Base-by-base conservation (phyloP, 1,284 basidiomycete species). In the Pseudozyma pruni region DNA sequence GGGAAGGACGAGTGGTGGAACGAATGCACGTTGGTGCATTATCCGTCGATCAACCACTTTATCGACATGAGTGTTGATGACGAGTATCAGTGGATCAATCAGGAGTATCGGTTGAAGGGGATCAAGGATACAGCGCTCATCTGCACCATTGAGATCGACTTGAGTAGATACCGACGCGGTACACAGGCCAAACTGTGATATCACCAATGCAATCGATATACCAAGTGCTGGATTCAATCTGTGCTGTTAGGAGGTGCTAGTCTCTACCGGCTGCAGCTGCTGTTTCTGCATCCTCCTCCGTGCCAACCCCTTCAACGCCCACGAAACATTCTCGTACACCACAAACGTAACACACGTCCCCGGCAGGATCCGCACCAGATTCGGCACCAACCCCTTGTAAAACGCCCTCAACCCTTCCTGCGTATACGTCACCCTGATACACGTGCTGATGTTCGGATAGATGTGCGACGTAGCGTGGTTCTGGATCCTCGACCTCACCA, bases 281-380 rank as follows among this genome's bases (percentile, higher is more conserved):
- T 58, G 41, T 48, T 47, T 60, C 8, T 33, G 19, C 37, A 50
- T 13, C 49, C 42, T 52, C 22, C 66, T 31, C 42, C 56, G 46
- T 1, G 67, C 61, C 46, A 72, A 51, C 1, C 70, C 53, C 23
- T 51, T 59, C 38, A 82, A 48, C 8, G 68, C 70, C 78, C 79
- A 82, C 31, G 69, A 68, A 14, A 80, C 67, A 38, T 98, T 97
- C 83, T 98, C 96, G 81, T 98, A 98, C 17, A 97, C 94, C 34
- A 98, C 95, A 79, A 98, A 97, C 1, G 95, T 98, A 45, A 97
- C 92, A 82, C 95, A 98, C 1, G 95, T 98, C 19, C 95, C 95
- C 0, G 95, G 95, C 9, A 98, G 86, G 46, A 98, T 94, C 31
- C 95, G 88, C 13, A 98, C 89, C n/a, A 95, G 87, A 81, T 98